Percentiles rank a stretch among this genome's conserved stretches.
These are phyloP conservation scores for Saccharomycodes ludwigii DNA, from an alignment of 805 yeast genomes.

Conservation along the genomic window DNA sequence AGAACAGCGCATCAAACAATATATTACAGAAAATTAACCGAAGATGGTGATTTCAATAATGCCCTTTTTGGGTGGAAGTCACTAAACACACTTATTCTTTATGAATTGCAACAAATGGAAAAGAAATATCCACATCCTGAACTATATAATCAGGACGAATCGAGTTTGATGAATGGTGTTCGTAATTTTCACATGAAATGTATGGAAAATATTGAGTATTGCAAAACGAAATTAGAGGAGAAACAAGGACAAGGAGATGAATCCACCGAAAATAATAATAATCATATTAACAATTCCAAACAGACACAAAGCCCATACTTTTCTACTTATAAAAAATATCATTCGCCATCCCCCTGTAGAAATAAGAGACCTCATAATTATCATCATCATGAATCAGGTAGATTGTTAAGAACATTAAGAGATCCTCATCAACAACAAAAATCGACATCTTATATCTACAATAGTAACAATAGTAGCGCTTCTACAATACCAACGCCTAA, in stretches of 20 bases:
- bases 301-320: constrained; percentile 7
- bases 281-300: constrained; percentile 14
- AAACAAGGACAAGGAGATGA: background rate
- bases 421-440: constrained; percentile 5
- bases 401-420: constrained; percentile 25
- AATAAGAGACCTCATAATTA: constrained; percentile 13
- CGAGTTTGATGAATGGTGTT: constrained; percentile 28
- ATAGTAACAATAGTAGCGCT: constrained; percentile 2
- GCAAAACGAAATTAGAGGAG: constrained; percentile 8
- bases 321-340: constrained; percentile 2
- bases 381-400: constrained; percentile 10
- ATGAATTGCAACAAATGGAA: constrained; percentile 42
- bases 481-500: background rate
- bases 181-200: constrained; percentile 26
- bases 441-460: background rate
- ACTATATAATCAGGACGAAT: constrained; percentile 33
- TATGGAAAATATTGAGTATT: constrained; percentile 28
- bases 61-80: constrained; percentile 66
- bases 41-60: constrained; percentile 35
- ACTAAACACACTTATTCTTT: constrained; percentile 45
- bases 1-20: constrained; percentile 50
- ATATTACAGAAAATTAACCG: constrained; percentile 45
- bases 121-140: constrained; percentile 23
- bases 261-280: background rate
- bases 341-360: constrained; percentile 15